phyloP scores from a whole-genome alignment of 1,284 basidiomycete species.

The Rhodotorula sp. region DNA sequence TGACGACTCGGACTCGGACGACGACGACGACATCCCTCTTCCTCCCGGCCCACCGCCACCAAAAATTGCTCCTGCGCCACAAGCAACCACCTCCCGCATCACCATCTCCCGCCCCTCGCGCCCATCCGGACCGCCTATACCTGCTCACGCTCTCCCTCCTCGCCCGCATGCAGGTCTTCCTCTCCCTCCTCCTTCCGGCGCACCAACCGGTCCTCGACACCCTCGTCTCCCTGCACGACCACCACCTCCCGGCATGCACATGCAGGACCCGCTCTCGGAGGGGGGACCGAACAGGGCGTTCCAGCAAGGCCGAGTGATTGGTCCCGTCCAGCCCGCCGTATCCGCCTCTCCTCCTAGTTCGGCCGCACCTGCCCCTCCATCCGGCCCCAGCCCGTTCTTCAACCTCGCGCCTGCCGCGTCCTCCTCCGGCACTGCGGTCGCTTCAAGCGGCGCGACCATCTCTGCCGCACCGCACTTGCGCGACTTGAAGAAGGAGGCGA shows the following conservation, averaged over 20 bases:
- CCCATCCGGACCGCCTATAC: conserved; percentile 18
- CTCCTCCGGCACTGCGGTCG: conserved; percentile 23
- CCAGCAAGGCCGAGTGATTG: conserved; percentile 40
- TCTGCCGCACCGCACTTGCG: conserved; percentile 78
- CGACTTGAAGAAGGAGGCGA: conserved; percentile 87
- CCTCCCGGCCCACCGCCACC: conserved; percentile 42
- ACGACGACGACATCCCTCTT: conserved; percentile 47
- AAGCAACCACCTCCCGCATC: conserved; percentile 36
- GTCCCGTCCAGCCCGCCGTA: conserved; percentile 14
- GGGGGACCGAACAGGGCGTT: conserved; percentile 46
- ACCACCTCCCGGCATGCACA: conserved; percentile 36
- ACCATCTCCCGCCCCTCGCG: conserved; percentile 23
- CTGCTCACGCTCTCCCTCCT: conserved; percentile 23
- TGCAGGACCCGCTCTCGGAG: conserved; percentile 50
- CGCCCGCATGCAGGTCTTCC: conserved; percentile 24
- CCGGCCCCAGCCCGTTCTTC: conserved; percentile 33
- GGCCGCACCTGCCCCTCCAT: conserved; percentile 14
- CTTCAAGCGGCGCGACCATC: conserved; percentile 60
- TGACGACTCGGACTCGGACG: conserved; percentile 43
- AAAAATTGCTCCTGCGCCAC: conserved; percentile 7
- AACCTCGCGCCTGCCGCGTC: conserved; percentile 20
- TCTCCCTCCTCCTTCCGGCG: conserved; percentile 7
- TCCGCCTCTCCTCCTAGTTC: background rate
- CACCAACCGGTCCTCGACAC: conserved; percentile 11
- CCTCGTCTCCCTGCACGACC: conserved; percentile 35